Base-by-base conservation (phyloP, 2,329 filamentous ascomycete species). In the Phoma sp. region DNA sequence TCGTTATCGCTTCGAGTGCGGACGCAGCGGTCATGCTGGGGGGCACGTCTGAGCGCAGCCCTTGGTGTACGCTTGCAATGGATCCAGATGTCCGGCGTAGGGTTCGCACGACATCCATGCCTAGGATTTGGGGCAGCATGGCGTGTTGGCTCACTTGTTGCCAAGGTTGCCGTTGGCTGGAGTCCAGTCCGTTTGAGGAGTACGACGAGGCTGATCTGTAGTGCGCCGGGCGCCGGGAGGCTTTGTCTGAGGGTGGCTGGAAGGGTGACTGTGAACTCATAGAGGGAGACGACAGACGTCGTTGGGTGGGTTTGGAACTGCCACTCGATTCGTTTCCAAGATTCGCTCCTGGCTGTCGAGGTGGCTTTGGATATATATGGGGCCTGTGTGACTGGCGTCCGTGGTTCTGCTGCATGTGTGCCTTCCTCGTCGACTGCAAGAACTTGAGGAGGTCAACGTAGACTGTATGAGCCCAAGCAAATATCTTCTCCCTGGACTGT, bases 361-460 rank as follows among this genome's bases (percentile, higher is more conserved):
- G 85, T 25, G 85, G 85, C 62, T 83, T 85, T 0, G 85, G 85
- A 51, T 84, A 87, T 43, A 87, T 86, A 54, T 79, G 81, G 3
- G 84, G 84, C 61, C 84, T 82, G 36, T 77, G 64, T 20, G 77
- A 57, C 32, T 78, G 78, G 18, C 77, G 74, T 20, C 75, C 76
- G 48, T 78, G 76, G 7, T 69, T 64, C 50, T 81, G 53, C 9
- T 76, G 72, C 23, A 74, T 66, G 51, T 72, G 74, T 23, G 71
- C 65, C 42, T 77, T 78, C 15, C 77, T 68, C 4, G 76, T 78
- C 21, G 78, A 76, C 53, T 81, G 78, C 5, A 81, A 72, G 62
- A 75, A 80, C 36, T 72, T 79, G 37, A 82, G 71, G 14, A 81
- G 72, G 47, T 82, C 78, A 34, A 80, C 73, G 55, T 81, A 82